These are phyloP conservation scores for Annulohypoxylon nitens DNA, from an alignment of 495 filamentous ascomycete species.

Conservation along the genomic window DNA sequence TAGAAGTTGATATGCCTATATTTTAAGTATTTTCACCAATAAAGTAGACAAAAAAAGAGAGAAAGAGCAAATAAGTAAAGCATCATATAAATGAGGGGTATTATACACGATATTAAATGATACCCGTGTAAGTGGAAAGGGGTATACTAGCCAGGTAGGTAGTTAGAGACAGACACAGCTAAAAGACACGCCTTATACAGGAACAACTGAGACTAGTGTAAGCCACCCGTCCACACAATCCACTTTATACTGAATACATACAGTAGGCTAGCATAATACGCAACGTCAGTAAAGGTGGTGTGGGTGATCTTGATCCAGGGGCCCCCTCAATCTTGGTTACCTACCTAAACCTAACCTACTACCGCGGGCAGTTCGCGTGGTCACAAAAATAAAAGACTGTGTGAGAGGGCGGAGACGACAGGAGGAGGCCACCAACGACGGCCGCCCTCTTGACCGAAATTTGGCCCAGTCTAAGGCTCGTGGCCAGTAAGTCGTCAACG, in stretches of 20 bases:
- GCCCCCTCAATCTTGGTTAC: constrained; percentile 39
- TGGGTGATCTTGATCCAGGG: constrained; percentile 37
- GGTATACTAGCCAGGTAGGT: background rate
- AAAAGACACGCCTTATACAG: background rate
- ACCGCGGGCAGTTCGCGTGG: constrained; percentile 44
- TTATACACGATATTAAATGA: background rate
- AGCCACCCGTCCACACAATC: constrained; percentile 22
- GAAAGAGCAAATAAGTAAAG: background rate
- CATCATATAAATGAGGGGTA: background rate
- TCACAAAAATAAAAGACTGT: constrained; percentile 30
- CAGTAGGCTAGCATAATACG: constrained; percentile 6
- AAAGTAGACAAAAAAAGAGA: background rate
- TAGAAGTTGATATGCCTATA: background rate
- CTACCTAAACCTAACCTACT: constrained; percentile 7
- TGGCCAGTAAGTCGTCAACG: constrained; percentile 28
- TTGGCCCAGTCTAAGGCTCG: constrained; percentile 29
- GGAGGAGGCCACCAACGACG: constrained; percentile 45
- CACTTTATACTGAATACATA: constrained; percentile 5
- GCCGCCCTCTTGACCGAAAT: constrained; percentile 46
- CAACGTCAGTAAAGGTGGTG: constrained; percentile 14
- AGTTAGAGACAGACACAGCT: background rate
- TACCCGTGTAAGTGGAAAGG: background rate
- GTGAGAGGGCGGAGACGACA: constrained; percentile 32
- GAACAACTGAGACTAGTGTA: constrained; percentile 4
- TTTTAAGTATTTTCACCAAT: background rate